phyloP scores from a whole-genome alignment of 345 rosid species.

The Heritiera littoralis region DNA sequence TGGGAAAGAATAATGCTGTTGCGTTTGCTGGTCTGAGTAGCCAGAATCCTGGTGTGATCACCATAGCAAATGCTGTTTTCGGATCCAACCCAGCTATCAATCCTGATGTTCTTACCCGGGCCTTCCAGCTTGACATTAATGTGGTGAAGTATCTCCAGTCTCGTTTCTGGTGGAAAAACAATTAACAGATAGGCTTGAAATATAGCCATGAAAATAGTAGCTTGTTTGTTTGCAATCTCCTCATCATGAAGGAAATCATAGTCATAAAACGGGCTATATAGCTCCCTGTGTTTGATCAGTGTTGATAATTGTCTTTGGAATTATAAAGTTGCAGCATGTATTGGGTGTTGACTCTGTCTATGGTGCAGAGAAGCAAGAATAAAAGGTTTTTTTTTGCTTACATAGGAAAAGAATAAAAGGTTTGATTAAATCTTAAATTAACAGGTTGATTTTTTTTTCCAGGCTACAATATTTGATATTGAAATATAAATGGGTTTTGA shows the following conservation, averaged over 20 bases:
- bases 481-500: too few relatives aligned
- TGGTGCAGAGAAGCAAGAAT: too few relatives aligned
- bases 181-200: not conserved
- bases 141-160: slow-evolving; percentile 14
- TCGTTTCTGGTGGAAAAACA: slow-evolving; percentile 2
- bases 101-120: slow-evolving; percentile 23
- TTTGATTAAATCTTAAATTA: not conserved
- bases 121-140: slow-evolving; percentile 30
- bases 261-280: not conserved
- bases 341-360: too few relatives aligned
- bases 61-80: slow-evolving; percentile 29
- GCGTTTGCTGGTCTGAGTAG: slow-evolving; percentile 32
- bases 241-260: not conserved
- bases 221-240: slow-evolving; percentile 2
- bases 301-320: not conserved
- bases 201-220: not conserved
- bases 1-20: slow-evolving; percentile 19
- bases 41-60: slow-evolving; percentile 35
- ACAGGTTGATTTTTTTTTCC: too few relatives aligned
- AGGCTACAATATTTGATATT: too few relatives aligned
- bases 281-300: not conserved
- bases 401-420: too few relatives aligned
- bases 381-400: too few relatives aligned
- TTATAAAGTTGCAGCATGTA: not conserved
- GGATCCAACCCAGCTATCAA: slow-evolving; percentile 25